Evolutionary conservation across 2,329 filamentous ascomycete genomes (phyloP).

Genomic region (Polychaeton citri): DNA sequence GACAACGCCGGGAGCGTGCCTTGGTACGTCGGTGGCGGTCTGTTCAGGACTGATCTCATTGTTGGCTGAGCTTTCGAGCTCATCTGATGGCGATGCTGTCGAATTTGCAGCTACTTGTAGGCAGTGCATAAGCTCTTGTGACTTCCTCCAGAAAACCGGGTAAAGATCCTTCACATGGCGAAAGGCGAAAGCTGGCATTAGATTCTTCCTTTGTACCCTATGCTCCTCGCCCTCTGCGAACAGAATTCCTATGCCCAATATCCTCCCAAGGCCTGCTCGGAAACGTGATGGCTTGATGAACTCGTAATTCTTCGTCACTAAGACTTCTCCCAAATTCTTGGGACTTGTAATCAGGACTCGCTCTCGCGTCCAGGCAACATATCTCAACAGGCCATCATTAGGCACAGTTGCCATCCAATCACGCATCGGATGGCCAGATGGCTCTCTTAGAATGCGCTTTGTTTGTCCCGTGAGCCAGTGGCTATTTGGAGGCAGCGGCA

Average conservation of each 20-base stretch:
- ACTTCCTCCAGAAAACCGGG: slow-evolving; percentile 36
- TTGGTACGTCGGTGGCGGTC: slow-evolving; percentile 5
- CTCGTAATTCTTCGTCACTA: slow-evolving; percentile 38
- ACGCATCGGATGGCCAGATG: slow-evolving; percentile 30
- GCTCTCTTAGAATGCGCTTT: slow-evolving; percentile 26
- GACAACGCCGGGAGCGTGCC: slow-evolving; percentile 23
- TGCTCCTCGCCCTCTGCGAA: slow-evolving; percentile 87
- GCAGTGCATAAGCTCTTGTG: slow-evolving; percentile 25
- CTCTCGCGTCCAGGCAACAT: slow-evolving; percentile 33
- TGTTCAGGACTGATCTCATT: slow-evolving; percentile 10
- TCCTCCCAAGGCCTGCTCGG: slow-evolving; percentile 43
- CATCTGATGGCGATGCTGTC: slow-evolving; percentile 4
- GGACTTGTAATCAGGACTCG: slow-evolving; percentile 32
- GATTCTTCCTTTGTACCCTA: slow-evolving; percentile 43
- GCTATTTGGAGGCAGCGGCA: slow-evolving; percentile 40
- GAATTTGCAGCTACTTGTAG: slow-evolving; percentile 21
- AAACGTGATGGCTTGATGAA: slow-evolving; percentile 35
- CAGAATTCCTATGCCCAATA: slow-evolving; percentile 59
- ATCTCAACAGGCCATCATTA: slow-evolving; percentile 43
- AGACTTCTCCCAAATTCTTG: slow-evolving; percentile 35
- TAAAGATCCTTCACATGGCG: slow-evolving; percentile 39
- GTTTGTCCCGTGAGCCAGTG: slow-evolving; percentile 30
- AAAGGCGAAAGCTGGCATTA: slow-evolving; percentile 38
- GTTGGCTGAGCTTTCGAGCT: slow-evolving; percentile 3
- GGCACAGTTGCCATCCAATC: slow-evolving; percentile 40